Percentiles rank a stretch among this genome's conserved stretches.
Conservation (phyloP, 2,329 filamentous ascomycete genomes). For the Eutypella sp. region DNA sequence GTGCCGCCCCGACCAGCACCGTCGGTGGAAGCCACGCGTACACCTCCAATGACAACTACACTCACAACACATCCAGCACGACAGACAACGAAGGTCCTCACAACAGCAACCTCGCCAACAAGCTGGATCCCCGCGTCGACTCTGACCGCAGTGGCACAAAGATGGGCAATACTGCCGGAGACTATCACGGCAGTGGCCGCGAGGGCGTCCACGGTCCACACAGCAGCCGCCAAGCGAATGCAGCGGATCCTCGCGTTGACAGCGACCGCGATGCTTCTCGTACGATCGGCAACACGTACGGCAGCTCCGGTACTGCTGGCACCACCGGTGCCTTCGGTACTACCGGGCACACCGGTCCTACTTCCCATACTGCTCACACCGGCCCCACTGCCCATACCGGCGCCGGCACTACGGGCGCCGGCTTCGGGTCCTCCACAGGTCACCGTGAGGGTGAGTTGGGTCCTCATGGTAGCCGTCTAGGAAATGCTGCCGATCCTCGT, state of each 20-base stretch:
- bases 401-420: too few relatives aligned
- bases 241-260: conserved; percentile 46
- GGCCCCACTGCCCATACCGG: too few relatives aligned
- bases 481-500: conserved; percentile 47
- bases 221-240: conserved; percentile 38
- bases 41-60: conserved; percentile 17
- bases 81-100: conserved; percentile 43
- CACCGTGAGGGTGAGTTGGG: conserved; percentile 31
- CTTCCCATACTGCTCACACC: too few relatives aligned
- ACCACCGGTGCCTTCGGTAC: conserved; percentile 9
- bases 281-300: conserved; percentile 28
- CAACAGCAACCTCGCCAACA: conserved; percentile 42
- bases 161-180: conserved; percentile 21
- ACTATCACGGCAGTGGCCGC: conserved; percentile 24
- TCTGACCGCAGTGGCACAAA: conserved; percentile 36
- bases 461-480: conserved; percentile 36
- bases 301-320: conserved; percentile 20
- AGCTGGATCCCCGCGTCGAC: conserved; percentile 50
- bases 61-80: conserved; percentile 29
- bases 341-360: too few relatives aligned
- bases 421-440: too few relatives aligned
- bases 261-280: conserved; percentile 40
- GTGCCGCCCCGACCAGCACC: conserved; percentile 20
- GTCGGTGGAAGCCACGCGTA: conserved; percentile 17
- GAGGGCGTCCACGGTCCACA: conserved; percentile 38